A percentile compares a stretch with the other conserved stretches of the same genome.
Evolutionary conservation across 2,329 filamentous ascomycete genomes (phyloP).

Genomic region (Aspergillus brunneoviolaceus): DNA sequence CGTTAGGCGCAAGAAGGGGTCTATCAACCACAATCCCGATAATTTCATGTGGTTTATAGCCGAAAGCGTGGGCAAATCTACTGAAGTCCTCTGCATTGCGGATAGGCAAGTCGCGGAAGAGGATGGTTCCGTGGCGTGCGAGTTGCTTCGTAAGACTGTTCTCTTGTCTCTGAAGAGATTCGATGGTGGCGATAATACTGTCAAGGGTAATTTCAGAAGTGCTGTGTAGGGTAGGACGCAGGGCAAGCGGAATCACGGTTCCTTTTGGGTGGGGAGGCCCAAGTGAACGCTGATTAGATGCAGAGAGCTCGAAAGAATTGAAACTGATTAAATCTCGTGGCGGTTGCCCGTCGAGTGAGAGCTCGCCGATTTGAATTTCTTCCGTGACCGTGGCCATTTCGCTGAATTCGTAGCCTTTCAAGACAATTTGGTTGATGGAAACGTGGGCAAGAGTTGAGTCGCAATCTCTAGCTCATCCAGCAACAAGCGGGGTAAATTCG

Average conservation of each 20-base stretch:
- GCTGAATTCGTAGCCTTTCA: background rate
- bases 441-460: background rate
- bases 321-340: conserved; percentile 24
- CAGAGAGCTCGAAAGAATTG: conserved; percentile 42
- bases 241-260: conserved; percentile 43
- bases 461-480: background rate
- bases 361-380: conserved; percentile 3
- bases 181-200: conserved; percentile 37
- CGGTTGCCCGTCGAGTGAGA: conserved; percentile 20
- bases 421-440: background rate
- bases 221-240: conserved; percentile 32
- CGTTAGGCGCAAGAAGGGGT: conserved; percentile 46
- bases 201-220: conserved; percentile 29
- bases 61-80: conserved; percentile 52
- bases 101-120: conserved; percentile 51
- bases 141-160: conserved; percentile 43
- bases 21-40: conserved; percentile 53
- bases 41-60: conserved; percentile 50
- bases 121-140: conserved; percentile 47
- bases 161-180: conserved; percentile 33
- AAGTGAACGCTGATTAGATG: conserved; percentile 44
- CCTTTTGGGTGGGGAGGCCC: conserved; percentile 40
- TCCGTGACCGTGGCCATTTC: background rate
- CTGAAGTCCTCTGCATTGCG: conserved; percentile 48
- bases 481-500: background rate